phyloP scores from a whole-genome alignment of 192 early-diverging fungal genomes.

The Bifiguratus adelaidae region DNA sequence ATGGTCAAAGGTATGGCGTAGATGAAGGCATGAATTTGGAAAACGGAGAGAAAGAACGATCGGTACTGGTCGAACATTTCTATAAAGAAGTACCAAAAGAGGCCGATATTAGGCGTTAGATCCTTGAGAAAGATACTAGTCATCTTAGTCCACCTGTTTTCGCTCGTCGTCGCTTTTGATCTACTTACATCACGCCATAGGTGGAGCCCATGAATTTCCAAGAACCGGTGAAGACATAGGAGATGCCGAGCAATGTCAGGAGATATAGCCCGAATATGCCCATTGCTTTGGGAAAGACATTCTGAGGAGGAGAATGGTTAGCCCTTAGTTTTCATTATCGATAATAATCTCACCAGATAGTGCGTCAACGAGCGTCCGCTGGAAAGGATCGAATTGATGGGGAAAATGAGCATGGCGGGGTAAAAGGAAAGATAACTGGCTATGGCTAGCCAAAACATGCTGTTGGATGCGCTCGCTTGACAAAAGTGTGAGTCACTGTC shows the following conservation, averaged over 20 bases:
- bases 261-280: no score
- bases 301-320: slow-evolving; percentile 3
- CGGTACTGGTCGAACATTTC: slow-evolving; percentile 99
- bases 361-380: slow-evolving; percentile 1
- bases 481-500: not conserved
- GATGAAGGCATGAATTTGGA: slow-evolving; percentile 88
- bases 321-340: no score
- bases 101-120: slow-evolving; percentile 90
- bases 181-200: slow-evolving; percentile 63
- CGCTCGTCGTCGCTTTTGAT: not conserved
- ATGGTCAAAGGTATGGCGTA: slow-evolving; percentile 80
- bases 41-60: slow-evolving; percentile 83
- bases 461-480: not conserved
- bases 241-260: slow-evolving; percentile 37
- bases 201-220: slow-evolving; percentile 57
- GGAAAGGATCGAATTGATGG: slow-evolving; percentile 22
- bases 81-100: slow-evolving; percentile 99
- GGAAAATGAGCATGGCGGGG: slow-evolving; percentile 71
- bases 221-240: slow-evolving; percentile 47
- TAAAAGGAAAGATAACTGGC: slow-evolving; percentile 84
- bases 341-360: no score
- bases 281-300: no score
- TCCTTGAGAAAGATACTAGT: slow-evolving; percentile 45
- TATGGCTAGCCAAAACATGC: slow-evolving; percentile 65
- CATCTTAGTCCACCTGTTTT: not conserved